phyloP scores from a whole-genome alignment of 163 green algal species.

The Picocystis sp. region DNA sequence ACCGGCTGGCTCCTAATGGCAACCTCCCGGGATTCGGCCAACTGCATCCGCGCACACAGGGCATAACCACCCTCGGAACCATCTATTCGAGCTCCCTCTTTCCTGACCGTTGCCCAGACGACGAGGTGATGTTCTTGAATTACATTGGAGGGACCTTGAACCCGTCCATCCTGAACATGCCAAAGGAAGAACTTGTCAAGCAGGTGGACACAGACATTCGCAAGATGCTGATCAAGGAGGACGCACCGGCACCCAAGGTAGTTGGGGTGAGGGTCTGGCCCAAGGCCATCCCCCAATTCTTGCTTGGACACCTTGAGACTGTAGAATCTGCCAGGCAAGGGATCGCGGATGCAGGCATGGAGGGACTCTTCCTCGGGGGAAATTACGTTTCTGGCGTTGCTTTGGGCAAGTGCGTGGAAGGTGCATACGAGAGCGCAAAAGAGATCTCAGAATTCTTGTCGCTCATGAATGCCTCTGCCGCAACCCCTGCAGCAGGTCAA shows the following conservation, averaged over 20 bases:
- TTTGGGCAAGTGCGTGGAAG: conserved; percentile 91
- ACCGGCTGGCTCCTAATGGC: conserved; percentile 50
- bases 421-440: conserved; percentile 57
- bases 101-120: conserved; percentile 32
- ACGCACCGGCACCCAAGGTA: conserved; percentile 51
- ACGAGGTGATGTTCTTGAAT: conserved; percentile 73
- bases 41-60: conserved; percentile 83
- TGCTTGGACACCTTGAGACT: conserved; percentile 73
- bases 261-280: conserved; percentile 81
- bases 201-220: conserved; percentile 88
- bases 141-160: conserved; percentile 94
- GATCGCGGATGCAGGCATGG: conserved; percentile 41
- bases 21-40: conserved; percentile 87
- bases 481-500: neutral
- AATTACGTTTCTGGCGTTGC: conserved; percentile 94
- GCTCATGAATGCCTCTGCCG: neutral
- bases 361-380: conserved; percentile 73
- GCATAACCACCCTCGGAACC: conserved; percentile 82
- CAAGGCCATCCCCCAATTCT: conserved; percentile 93
- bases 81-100: conserved; percentile 96
- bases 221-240: conserved; percentile 75
- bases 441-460: conserved; percentile 25
- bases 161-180: conserved; percentile 54
- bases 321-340: conserved; percentile 45
- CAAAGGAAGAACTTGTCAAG: conserved; percentile 35